phyloP scores from a whole-genome alignment of 352 stramenopile species.

The Aphanomyces stellatus region DNA sequence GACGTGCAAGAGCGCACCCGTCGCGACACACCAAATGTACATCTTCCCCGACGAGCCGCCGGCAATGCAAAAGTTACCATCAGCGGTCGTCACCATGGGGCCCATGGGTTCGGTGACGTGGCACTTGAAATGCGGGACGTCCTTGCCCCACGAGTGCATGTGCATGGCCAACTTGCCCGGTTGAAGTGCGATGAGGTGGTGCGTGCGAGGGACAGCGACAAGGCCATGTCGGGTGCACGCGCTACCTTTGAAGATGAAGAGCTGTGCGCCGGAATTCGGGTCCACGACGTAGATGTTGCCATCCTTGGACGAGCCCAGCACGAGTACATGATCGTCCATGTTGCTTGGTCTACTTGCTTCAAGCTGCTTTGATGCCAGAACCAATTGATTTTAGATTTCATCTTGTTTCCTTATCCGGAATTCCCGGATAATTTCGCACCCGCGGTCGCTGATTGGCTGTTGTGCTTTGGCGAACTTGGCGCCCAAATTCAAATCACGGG shows the following conservation, averaged over 20 bases:
- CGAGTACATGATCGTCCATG: conserved; percentile 50
- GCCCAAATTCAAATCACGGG: neutral
- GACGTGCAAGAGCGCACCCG: conserved; percentile 63
- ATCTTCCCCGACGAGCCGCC: conserved; percentile 73
- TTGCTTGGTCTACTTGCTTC: neutral
- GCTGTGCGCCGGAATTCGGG: conserved; percentile 45
- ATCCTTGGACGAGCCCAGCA: conserved; percentile 57
- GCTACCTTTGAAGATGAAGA: conserved; percentile 72
- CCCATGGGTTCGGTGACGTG: conserved; percentile 72
- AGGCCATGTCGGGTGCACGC: conserved; percentile 41
- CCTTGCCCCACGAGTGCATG: conserved; percentile 55
- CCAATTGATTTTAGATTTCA: conserved; percentile 3
- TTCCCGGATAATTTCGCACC: no score
- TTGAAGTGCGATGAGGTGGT: conserved; percentile 59
- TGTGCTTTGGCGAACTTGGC: no score
- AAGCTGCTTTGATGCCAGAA: neutral
- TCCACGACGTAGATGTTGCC: conserved; percentile 56
- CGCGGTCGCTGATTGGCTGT: no score
- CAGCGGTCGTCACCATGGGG: conserved; percentile 39
- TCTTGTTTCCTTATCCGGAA: no score
- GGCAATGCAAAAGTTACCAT: conserved; percentile 65
- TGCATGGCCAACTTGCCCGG: conserved; percentile 57
- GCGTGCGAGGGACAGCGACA: conserved; percentile 45
- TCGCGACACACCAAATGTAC: conserved; percentile 81
- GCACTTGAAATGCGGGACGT: conserved; percentile 62